phyloP scores from a whole-genome alignment of 2,329 filamentous ascomycete genomes.

The Fusarium sp. region DNA sequence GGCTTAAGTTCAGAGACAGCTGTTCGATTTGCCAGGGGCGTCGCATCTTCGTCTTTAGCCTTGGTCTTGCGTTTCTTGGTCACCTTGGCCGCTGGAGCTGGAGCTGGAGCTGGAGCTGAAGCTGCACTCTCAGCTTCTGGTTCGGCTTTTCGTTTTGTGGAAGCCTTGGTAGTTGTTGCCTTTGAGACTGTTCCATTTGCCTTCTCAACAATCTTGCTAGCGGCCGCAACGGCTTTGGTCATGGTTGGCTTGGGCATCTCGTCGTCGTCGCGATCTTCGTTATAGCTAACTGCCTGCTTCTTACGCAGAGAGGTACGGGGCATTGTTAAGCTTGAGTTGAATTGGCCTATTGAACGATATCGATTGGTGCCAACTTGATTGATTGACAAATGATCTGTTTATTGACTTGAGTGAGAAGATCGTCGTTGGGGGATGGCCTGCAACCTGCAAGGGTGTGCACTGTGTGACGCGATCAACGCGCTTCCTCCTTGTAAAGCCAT shows the following conservation, averaged over 20 bases:
- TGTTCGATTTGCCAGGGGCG: conserved; percentile 77
- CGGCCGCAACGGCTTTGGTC: conserved; percentile 30
- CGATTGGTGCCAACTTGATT: neutral
- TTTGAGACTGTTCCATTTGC: conserved; percentile 43
- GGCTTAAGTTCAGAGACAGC: conserved; percentile 70
- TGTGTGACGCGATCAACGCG: conserved; percentile 42
- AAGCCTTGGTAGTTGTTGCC: conserved; percentile 34
- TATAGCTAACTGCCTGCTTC: conserved; percentile 49
- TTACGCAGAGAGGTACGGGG: conserved; percentile 51
- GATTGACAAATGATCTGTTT: neutral
- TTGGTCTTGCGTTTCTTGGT: conserved; percentile 59
- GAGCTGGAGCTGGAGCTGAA: conserved; percentile 35
- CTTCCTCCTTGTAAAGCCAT: conserved; percentile 8
- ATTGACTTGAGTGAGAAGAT: neutral
- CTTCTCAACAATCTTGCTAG: conserved; percentile 45
- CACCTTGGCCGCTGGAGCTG: conserved; percentile 38
- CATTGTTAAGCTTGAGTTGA: conserved; percentile 44
- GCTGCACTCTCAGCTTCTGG: conserved; percentile 43
- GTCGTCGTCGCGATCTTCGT: conserved; percentile 44
- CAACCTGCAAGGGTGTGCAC: neutral
- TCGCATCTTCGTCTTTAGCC: conserved; percentile 55
- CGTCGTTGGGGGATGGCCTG: neutral
- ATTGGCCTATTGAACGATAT: neutral
- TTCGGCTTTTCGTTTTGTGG: conserved; percentile 50
- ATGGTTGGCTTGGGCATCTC: conserved; percentile 26